These are phyloP conservation scores for Microbotryum saponariae DNA, from an alignment of 1,284 basidiomycete genomes.

Conservation along the genomic window DNA sequence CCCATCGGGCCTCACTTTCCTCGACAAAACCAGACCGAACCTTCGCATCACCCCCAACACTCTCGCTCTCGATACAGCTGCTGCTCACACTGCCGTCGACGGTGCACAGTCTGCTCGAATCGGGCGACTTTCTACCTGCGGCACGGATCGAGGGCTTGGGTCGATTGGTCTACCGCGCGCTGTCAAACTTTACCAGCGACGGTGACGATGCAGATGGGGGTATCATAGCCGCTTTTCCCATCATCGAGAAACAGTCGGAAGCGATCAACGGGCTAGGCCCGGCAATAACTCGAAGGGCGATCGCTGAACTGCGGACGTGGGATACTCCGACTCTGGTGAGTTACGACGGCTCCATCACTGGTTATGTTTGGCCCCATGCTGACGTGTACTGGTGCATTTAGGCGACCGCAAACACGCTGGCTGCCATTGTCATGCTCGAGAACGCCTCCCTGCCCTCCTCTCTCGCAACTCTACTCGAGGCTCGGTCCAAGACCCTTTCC, in stretches of 20 bases:
- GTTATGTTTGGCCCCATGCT: neutral
- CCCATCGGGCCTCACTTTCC: neutral
- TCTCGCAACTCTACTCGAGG: conserved; percentile 25
- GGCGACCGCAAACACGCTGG: conserved; percentile 27
- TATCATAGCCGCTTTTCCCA: conserved; percentile 28
- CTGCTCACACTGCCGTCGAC: conserved; percentile 31
- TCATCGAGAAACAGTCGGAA: conserved; percentile 34
- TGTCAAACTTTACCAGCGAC: conserved; percentile 9
- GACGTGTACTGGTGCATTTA: neutral
- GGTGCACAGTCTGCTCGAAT: conserved; percentile 32
- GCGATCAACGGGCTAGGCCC: conserved; percentile 20
- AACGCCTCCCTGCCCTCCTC: conserved; percentile 11
- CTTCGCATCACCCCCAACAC: conserved; percentile 17
- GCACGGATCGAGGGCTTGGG: conserved; percentile 33
- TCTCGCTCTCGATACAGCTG: conserved; percentile 28
- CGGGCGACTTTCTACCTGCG: conserved; percentile 29
- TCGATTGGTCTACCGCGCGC: conserved; percentile 31
- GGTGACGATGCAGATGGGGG: conserved; percentile 6
- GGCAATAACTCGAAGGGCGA: conserved; percentile 25
- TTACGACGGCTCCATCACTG: neutral
- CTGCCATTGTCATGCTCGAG: conserved; percentile 30
- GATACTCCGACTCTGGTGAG: conserved; percentile 15
- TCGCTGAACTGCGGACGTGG: conserved; percentile 17
- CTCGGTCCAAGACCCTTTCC: conserved; percentile 20
- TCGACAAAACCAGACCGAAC: neutral